A percentile compares a stretch with the other conserved stretches of the same genome.
phyloP scores from a whole-genome alignment of 108 stramenopile species.

The Nitzschia inconspicua region DNA sequence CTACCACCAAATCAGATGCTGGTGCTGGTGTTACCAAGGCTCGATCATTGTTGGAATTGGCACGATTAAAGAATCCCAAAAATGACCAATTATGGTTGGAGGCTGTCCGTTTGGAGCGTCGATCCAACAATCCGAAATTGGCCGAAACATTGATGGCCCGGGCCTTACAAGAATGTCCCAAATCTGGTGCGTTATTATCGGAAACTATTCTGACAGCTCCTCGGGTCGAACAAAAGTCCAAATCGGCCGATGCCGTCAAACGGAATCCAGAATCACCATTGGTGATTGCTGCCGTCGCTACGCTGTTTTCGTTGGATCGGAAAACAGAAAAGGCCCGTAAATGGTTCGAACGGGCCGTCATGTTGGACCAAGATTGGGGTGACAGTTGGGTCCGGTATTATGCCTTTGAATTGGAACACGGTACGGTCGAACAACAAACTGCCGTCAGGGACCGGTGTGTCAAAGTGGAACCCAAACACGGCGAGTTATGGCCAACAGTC shows the following conservation, averaged over 20 bases:
- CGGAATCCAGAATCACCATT: constrained; percentile 87
- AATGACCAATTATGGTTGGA: constrained; percentile 88
- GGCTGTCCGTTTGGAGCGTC: constrained; percentile 89
- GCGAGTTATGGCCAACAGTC: constrained; percentile 86
- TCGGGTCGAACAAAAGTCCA: constrained; percentile 85
- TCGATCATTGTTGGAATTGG: constrained; percentile 91
- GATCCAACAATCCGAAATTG: constrained; percentile 76
- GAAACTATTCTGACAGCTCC: constrained; percentile 87
- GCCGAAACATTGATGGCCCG: constrained; percentile 90
- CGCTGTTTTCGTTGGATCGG: constrained; percentile 88
- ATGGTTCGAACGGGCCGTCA: constrained; percentile 93
- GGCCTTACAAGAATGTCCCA: constrained; percentile 94
- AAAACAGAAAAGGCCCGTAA: constrained; percentile 93
- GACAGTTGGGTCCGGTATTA: constrained; percentile 94
- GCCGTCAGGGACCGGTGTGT: constrained; percentile 70
- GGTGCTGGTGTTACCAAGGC: constrained; percentile 83
- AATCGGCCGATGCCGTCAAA: constrained; percentile 89
- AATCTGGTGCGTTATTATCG: constrained; percentile 85
- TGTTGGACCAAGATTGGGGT: constrained; percentile 85
- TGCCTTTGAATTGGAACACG: constrained; percentile 78
- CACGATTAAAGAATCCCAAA: constrained; percentile 81
- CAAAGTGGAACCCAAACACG: constrained; percentile 89
- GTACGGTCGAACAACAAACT: constrained; percentile 58
- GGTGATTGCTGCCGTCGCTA: constrained; percentile 89
- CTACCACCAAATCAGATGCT: constrained; percentile 10